Base-by-base conservation (phyloP, 345 rosid species). In the Raphanus sativus region DNA sequence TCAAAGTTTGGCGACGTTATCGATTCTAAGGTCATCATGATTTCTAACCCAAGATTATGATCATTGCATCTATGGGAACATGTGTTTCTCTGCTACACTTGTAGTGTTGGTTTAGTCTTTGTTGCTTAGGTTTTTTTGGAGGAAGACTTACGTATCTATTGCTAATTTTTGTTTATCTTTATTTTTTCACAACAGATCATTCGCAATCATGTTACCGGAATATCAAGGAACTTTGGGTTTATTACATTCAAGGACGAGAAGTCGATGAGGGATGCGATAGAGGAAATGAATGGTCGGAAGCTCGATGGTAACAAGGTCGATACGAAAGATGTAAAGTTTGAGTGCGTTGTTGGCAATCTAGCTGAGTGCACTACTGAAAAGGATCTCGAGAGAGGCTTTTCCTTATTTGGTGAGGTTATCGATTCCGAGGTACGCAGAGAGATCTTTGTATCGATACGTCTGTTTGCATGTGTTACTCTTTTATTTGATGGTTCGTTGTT, bases 1-100 rank as follows among this genome's bases (percentile, higher is more conserved):
- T 73, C 87, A 59, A 1, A 74, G 9, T 92, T 9, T 17, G 97
- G 95, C 70, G 84, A 88, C 16, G 40, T 92, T 80, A n/a, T 87
- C 72, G 89, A 90, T 74, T 87, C 97, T 86, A 91, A 40, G 48
- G 48, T 40, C 48, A 9, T 10, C 48, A 40, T 10, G 48, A 40
- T 9, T 40, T 36, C 42, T 36, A 36, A 40, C 48, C 48, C 48
- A 40, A 10, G 0, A 40, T 40, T 40, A 13, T 40, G 12, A 40
- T 40, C 48, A 40, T 2, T 40, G 48, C 48, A 40, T 40, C 48
- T 40, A 40, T 40, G 0, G 4, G 40, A 11, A 0, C 40, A 36
- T 36, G 40, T 36, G 40, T 36, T 36, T 36, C 40, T 36, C 11
- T 36, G 40, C 8, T 36, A 36, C 40, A 1, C 2, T 36, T 36